Evolutionary conservation across 1,139 yeast species (phyloP).

Genomic region (Suhomyces coccinellae): DNA sequence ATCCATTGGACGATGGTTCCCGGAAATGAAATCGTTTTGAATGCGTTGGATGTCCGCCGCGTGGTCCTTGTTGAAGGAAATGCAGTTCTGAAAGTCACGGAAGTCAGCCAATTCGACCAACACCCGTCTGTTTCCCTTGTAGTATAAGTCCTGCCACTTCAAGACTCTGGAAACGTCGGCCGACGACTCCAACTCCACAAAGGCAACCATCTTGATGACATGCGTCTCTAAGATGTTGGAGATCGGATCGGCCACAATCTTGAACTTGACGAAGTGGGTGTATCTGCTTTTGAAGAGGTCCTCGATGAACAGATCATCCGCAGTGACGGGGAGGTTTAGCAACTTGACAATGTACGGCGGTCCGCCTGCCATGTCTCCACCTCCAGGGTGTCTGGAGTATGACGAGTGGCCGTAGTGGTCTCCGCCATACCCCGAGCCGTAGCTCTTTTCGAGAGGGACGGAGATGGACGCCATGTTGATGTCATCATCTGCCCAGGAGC

Average conservation of each 20-base stretch:
- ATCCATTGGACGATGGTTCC: constrained; percentile 21
- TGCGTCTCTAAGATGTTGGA: constrained; percentile 43
- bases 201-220: constrained; percentile 54
- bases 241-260: constrained; percentile 45
- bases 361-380: constrained; percentile 29
- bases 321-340: constrained; percentile 48
- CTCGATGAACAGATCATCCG: constrained; percentile 39
- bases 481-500: constrained; percentile 80
- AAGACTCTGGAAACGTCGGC: constrained; percentile 49
- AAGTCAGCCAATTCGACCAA: constrained; percentile 49
- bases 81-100: constrained; percentile 47
- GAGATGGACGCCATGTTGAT: constrained; percentile 66
- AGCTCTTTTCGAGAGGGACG: constrained; percentile 43
- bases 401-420: constrained; percentile 11
- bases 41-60: constrained; percentile 31
- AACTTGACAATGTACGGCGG: constrained; percentile 63
- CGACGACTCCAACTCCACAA: constrained; percentile 53
- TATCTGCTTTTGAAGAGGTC: constrained; percentile 47
- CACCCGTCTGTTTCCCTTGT: constrained; percentile 42
- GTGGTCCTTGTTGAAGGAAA: constrained; percentile 41
- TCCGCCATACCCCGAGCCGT: constrained; percentile 8
- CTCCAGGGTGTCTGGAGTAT: constrained; percentile 9
- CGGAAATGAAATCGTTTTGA: constrained; percentile 32
- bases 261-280: constrained; percentile 41
- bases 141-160: constrained; percentile 48